Evolutionary conservation across 2,329 filamentous ascomycete genomes (phyloP), one percentile per base, ranked within the genome.

Genomic region (Microsporum audouinii): DNA sequence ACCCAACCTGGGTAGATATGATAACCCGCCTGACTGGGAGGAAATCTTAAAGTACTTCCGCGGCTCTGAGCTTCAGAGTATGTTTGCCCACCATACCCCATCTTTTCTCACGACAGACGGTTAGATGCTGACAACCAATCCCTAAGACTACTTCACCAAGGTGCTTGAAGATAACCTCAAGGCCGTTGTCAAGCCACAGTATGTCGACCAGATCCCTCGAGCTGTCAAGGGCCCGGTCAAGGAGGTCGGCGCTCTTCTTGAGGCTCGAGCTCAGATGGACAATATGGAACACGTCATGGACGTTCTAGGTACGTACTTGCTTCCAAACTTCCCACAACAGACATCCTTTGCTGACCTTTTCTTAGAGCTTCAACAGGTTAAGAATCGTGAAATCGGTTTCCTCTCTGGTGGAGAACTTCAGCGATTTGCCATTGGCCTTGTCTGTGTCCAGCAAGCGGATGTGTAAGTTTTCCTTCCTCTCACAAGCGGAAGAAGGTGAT

Each of bases 41-140:
- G 94, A 97, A 77, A 95, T 99, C 63, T 84, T 99, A 78, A 96
- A 94, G 80, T 88, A 99, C 77, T 99, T 96, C 83, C 87, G 94
- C 77, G 94, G 94, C 63, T 97, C 92, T 47, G 94, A 99, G 75
- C 78, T 99, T 70, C 94, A 99, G 78, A 97, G 90, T 95, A 79
- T 71, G 88, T 29, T 58, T 23, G 17, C 29, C 27, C 7, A 57
- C 43, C 27, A 33, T 5, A 61, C 17, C 17, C 47, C 57, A 8
- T 36, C n/a, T 8, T 8, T 23, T 1, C 17, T 23, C 17, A 23
- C 17, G 17, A 23, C 17, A 23, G 17, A 23, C 17, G 17, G 1
- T 23, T 68, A 63, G 71, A 68, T 38, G 7, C 17, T 57, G 23
- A 68, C 47, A 27, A 68, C 33, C 8, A 3, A 23, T 23, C 23